Base-by-base conservation (phyloP, 2,329 filamentous ascomycete genomes). In the Monascus ruber region DNA sequence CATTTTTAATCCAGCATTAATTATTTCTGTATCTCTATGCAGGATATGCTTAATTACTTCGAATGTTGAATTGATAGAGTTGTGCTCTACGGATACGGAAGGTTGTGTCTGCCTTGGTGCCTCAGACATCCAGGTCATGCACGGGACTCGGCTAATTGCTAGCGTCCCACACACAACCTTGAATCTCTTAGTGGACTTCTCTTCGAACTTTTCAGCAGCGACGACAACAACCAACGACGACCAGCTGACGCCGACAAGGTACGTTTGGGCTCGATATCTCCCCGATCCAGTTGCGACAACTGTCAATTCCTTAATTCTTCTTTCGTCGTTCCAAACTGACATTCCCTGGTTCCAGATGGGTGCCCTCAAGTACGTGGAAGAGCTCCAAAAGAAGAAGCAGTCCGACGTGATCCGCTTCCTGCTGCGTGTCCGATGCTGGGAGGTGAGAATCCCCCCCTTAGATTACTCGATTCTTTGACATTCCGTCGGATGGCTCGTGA, bases 331-430 rank as follows among this genome's bases (percentile, higher is more conserved):
- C 17, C 17, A 17, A 17, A 17, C 37, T 34, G 33, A 48, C 37
- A 36, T 40, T 49, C 6, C 7, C 26, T 24, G 7, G 9, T 29
- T 26, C 40, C 44, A 89, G 80, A 95, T 95, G 91, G 91, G 91
- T 85, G 89, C 89, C 78, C 86, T 95, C 73, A 98, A 98, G 78
- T 98, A 94, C 79, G 86, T 98, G 76, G 93, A 98, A 82, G 91
- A 98, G 81, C 84, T 98, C 77, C 87, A 95, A 74, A 96, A 98
- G 87, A 95, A 94, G 86, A 98, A 98, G 87, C 91, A 98, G 83
- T 94, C 86, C 72, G 91, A 98, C 81, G 84, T 98, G 68, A 85
- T 96, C 77, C 88, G 88, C 77, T 98, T 98, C 81, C 83, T 98
- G 76, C 86, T 95, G 73, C 89, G 87, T 72, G 87, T 94, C 69